Percentiles rank a stretch among this genome's conserved stretches.
phyloP scores from a whole-genome alignment of 2,329 filamentous ascomycete genomes.

The Nakataea oryzae region DNA sequence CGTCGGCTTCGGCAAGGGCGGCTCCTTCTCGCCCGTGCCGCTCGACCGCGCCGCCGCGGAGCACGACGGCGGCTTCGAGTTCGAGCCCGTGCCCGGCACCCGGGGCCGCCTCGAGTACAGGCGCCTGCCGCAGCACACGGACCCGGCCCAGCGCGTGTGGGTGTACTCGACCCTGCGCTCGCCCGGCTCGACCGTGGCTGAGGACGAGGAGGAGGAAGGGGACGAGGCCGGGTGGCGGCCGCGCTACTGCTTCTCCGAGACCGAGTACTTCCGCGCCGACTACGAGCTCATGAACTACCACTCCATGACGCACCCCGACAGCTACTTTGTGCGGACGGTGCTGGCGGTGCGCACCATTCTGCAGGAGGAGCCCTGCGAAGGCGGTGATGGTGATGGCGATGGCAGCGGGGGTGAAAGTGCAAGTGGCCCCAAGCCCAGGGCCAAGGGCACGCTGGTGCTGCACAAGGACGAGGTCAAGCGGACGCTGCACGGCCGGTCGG shows the following conservation, averaged over 20 bases:
- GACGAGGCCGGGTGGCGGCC: constrained; percentile 27
- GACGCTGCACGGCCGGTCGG: constrained; percentile 23
- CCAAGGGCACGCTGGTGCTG: constrained; percentile 30
- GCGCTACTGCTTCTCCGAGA: constrained; percentile 40
- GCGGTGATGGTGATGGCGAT: background rate
- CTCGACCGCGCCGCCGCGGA: constrained; percentile 9
- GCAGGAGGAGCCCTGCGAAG: constrained; percentile 9
- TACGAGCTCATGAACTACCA: constrained; percentile 34
- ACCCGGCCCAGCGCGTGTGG: constrained; percentile 24
- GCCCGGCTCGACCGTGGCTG: background rate
- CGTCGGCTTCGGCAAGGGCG: constrained; percentile 48
- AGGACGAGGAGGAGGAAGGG: background rate
- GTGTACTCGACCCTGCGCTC: constrained; percentile 20
- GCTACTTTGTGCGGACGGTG: constrained; percentile 26
- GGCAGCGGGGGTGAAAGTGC: background rate
- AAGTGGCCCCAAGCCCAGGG: background rate
- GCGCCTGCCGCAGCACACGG: constrained; percentile 14
- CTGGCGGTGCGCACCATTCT: constrained; percentile 21
- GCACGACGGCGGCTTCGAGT: background rate
- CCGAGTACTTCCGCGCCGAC: constrained; percentile 34
- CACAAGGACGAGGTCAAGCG: constrained; percentile 32
- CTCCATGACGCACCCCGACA: constrained; percentile 21
- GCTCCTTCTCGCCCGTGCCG: constrained; percentile 19
- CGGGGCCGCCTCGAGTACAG: background rate
- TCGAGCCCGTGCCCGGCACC: background rate